These are phyloP conservation scores for Calonectria pseudoreteaudii DNA, from an alignment of 2,329 filamentous ascomycete genomes.

Conservation along the genomic window DNA sequence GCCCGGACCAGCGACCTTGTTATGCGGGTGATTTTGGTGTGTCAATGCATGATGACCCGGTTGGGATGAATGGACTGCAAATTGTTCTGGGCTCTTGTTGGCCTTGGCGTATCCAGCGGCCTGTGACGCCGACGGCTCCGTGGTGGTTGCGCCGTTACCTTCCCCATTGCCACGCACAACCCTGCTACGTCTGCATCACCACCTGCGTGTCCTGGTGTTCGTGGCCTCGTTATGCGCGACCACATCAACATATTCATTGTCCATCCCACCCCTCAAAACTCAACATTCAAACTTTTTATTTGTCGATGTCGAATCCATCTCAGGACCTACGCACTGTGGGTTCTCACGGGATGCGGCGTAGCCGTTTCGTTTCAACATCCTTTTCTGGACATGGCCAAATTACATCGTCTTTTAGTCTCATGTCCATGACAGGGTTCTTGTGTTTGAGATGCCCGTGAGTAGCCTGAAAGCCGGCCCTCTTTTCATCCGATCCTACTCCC, in stretches of 20 bases:
- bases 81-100: constrained; percentile 10
- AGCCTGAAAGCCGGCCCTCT: background rate
- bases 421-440: constrained; percentile 30
- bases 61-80: constrained; percentile 25
- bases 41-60: constrained; percentile 55
- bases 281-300: background rate
- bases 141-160: background rate
- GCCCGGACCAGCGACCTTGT: constrained; percentile 6
- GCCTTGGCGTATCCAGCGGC: constrained; percentile 3
- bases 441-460: constrained; percentile 5
- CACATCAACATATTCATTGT: background rate
- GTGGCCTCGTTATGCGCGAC: constrained; percentile 3
- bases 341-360: constrained; percentile 29
- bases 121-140: constrained; percentile 18
- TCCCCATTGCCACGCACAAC: constrained; percentile 4
- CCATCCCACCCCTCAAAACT: background rate
- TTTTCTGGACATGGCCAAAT: constrained; percentile 39
- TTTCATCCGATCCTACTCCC: constrained; percentile 17
- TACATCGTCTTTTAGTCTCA: constrained; percentile 29
- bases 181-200: background rate
- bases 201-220: constrained; percentile 8
- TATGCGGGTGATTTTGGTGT: constrained; percentile 32
- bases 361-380: constrained; percentile 42
- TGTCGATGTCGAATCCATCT: background rate
- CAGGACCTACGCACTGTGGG: constrained; percentile 9